Evolutionary conservation across 805 yeast genomes (phyloP).

Genomic region (Komagataella ulmi): DNA sequence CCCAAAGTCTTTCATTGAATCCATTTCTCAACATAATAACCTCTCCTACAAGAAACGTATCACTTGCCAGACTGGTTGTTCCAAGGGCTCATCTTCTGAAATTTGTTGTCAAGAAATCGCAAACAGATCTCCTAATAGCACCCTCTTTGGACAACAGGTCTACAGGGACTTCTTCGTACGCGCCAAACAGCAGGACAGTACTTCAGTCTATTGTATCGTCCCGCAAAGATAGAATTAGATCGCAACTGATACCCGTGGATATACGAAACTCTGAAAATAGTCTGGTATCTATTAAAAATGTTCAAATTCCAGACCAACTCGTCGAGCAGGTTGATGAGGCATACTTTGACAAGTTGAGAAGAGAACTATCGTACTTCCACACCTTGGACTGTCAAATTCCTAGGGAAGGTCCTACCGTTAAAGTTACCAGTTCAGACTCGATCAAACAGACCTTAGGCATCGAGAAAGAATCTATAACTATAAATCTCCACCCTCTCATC

Average conservation of each 20-base stretch:
- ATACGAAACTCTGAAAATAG: background rate
- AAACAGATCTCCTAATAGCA: background rate
- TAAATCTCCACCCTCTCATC: background rate
- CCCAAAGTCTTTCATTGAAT: background rate
- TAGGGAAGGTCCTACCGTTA: background rate
- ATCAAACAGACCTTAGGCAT: background rate
- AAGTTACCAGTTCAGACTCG: background rate
- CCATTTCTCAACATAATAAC: background rate
- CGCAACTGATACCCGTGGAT: background rate
- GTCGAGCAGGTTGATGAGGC: background rate
- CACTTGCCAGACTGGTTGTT: background rate
- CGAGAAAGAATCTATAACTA: background rate
- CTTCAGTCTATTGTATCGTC: background rate
- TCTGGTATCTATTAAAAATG: background rate
- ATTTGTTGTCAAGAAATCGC: background rate
- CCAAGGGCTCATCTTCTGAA: background rate
- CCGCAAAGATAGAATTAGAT: background rate
- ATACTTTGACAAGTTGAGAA: background rate
- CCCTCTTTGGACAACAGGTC: background rate
- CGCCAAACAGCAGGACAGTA: conserved; percentile 10
- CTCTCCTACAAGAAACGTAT: background rate
- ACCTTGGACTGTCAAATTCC: background rate
- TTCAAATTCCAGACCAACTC: background rate
- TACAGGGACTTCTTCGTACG: background rate
- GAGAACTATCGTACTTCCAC: background rate